Evolutionary conservation across 495 filamentous ascomycete genomes (phyloP), one percentile per base, ranked within the genome.

Genomic region (Penicillium soppii): DNA sequence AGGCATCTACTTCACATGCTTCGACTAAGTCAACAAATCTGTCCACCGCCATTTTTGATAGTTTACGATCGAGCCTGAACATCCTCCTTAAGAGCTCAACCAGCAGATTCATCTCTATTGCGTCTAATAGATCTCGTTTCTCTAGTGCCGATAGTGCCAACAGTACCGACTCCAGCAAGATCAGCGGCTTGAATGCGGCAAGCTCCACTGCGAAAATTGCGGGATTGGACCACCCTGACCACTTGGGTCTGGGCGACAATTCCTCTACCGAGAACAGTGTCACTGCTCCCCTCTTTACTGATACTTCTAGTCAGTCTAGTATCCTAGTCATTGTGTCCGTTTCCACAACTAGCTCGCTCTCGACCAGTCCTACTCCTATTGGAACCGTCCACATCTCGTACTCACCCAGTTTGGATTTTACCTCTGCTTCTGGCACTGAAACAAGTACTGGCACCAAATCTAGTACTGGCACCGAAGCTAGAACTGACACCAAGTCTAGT

Each of bases 251-350:
- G 32, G 25, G 19, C 43, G 25, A 44, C 44, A 43, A 42, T 25
- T 16, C 57, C 26, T 46, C 54, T 13, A 12, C 40, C 10, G 20
- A 21, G 8, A 49, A 48, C 29, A 47, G 10, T 22, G 42, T 41
- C 29, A 50, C 17, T 54, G 19, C 50, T 36, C 43, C 43, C 25
- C 3, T 21, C 9, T 26, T 36, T n/a, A n/a, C n/a, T 22, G 35
- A 37, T 29, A n/a, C 44, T 32, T 22, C 36, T 43, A 29, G 54
- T 22, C 36, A 50, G 27, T 47, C 50, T 15, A 58, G 55, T 25
- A 63, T 71, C 15, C 55, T 60, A 23, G 57, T 69, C 42, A 66
- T 58, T 42, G 57, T 64, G 44, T 61, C 69, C 38, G 50, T 47
- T 21, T 54, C 50, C 1, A 43, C 57, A 6, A 57, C 63, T 29